These are phyloP conservation scores for Yamadazyma atlantica DNA, from an alignment of 1,139 yeast species.

Conservation along the genomic window DNA sequence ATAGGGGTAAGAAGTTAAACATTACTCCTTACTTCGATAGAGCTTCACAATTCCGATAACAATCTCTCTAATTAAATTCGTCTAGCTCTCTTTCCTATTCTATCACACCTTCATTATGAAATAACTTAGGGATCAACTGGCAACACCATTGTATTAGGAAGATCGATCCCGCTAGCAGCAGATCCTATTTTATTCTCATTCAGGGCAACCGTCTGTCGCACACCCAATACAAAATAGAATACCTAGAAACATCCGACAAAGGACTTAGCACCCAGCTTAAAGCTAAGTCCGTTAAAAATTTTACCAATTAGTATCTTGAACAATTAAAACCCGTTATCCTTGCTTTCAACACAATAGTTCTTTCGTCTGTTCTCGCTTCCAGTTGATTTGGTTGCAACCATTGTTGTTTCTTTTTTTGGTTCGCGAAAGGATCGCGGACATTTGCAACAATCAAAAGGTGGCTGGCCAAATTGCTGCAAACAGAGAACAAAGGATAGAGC, in stretches of 20 bases:
- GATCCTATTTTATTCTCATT: not conserved
- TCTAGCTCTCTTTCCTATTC: not conserved
- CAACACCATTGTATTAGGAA: not conserved
- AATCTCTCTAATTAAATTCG: not conserved
- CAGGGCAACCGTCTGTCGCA: not conserved
- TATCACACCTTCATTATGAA: not conserved
- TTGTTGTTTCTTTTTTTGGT: not conserved
- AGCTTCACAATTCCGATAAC: not conserved
- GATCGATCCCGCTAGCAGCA: not conserved
- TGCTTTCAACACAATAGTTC: not conserved
- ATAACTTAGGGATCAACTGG: not conserved
- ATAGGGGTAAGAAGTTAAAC: too few species aligned
- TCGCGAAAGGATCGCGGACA: too few species aligned
- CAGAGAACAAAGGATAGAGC: not conserved
- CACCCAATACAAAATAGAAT: too few species aligned
- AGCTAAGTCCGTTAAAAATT: not conserved
- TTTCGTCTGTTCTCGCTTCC: not conserved
- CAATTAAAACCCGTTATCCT: not conserved
- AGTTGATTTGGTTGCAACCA: not conserved
- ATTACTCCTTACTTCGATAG: too few species aligned
- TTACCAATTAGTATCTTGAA: not conserved
- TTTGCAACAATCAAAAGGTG: not conserved
- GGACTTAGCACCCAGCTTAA: not conserved
- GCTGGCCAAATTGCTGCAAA: constrained; percentile 1
- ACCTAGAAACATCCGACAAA: not conserved